A percentile compares a stretch with the other conserved stretches of the same genome.
These are phyloP conservation scores for Posidonia australis DNA, from an alignment of 106 monocot species.

Conservation along the genomic window DNA sequence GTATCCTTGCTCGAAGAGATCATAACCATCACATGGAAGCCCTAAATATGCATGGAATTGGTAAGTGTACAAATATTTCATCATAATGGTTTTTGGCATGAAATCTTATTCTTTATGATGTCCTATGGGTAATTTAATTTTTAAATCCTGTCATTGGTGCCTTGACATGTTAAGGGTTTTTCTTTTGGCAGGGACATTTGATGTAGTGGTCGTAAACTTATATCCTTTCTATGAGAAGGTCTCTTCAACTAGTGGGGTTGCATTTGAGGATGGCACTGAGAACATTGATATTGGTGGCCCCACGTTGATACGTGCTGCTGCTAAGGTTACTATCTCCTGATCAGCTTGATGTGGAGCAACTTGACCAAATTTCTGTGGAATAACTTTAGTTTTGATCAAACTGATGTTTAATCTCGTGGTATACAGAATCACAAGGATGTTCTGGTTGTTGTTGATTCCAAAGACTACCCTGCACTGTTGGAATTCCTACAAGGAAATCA, in stretches of 20 bases:
- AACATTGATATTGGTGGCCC: conserved; percentile 95
- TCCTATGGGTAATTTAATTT: too few species aligned
- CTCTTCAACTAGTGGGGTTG: conserved; percentile 42
- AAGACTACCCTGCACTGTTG: conserved; percentile 74
- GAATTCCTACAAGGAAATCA: conserved; percentile 66
- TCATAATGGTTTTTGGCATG: background rate
- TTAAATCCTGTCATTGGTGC: background rate
- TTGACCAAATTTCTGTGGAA: background rate
- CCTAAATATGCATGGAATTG: conserved; percentile 59
- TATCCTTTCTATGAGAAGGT: conserved; percentile 91
- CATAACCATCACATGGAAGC: conserved; percentile 63
- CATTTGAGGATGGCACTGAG: conserved; percentile 94
- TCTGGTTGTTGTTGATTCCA: conserved; percentile 78
- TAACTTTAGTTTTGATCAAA: too few species aligned
- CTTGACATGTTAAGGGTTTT: background rate
- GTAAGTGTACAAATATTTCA: conserved; percentile 25
- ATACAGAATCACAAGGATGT: conserved; percentile 95
- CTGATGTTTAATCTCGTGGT: background rate
- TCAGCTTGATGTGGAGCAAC: background rate
- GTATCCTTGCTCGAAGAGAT: conserved; percentile 95
- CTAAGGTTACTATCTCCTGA: conserved; percentile 39
- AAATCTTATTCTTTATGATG: background rate
- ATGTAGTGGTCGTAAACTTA: conserved; percentile 88
- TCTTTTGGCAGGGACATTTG: conserved; percentile 65
- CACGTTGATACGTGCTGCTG: conserved; percentile 88